Base-by-base conservation (phyloP, 768 basidiomycete species). In the Suillus decipiens region DNA sequence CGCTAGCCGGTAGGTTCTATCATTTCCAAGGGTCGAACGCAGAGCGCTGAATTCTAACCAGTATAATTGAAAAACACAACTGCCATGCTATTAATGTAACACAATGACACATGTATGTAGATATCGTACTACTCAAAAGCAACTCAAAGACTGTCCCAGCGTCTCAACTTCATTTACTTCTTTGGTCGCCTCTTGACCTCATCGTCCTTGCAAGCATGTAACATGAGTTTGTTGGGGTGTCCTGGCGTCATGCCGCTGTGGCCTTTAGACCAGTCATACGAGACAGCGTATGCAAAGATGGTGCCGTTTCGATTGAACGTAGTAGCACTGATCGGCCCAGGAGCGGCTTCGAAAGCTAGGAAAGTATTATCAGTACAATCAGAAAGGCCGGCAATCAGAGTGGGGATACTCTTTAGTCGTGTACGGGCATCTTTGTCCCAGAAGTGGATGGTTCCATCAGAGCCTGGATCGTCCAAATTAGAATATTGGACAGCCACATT, bases 351-450 rank as follows among this genome's bases (percentile, higher is more conserved):
- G 73, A 94, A 93, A 10, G 89, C 89, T 90, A 67, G 19, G 63
- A 33, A 41, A 22, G 63, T 63, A 19, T 65, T 61, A 63, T 50
- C 31, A 50, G 22, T 57, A 36, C 36, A 33, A 41, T 6, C 3
- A 5, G 12, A 45, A 28, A 51, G 14, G 28, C 10, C 39, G 34
- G 22, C n/a, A 53, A 48, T 63, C 66, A 34, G 24, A 31, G 7
- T 4, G 12, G 24, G 76, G 83, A 55, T 68, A 95, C 94, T 88
- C 79, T 96, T 97, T 78, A 98, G 84, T 45, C 96, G 89, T 8
- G 91, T 94, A 63, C 95, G 89, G 9, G 91, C 88, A 68, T 96
- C 91, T 77, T 95, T 95, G 77, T 97, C 95, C 95, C 95, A 96
- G 75, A 91, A 93, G 82, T 93, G 90, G 73, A 95, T 88, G 3